Evolutionary conservation across 495 filamentous ascomycete species (phyloP), one percentile per base, ranked within the genome.

Genomic region (Neurospora sp.): DNA sequence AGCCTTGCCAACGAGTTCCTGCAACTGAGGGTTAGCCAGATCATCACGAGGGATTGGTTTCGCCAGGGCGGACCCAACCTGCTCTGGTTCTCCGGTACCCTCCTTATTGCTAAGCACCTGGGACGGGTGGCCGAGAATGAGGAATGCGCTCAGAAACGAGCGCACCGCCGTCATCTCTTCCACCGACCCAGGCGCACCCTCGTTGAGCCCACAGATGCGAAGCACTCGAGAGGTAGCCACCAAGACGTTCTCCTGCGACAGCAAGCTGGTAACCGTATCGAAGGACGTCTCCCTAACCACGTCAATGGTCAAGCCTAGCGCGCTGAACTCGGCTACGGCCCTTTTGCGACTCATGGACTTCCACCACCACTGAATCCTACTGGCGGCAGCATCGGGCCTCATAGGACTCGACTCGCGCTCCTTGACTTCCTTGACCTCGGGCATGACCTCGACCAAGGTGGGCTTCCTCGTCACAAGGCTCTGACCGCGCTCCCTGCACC

Each of bases 51-150:
- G 83, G 72, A 87, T 85, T 60, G 86, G 86, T 70, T 82, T 77
- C 71, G 81, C 80, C 77, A 78, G 77, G 76, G 81, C 79, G 72
- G 81, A 76, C 72, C 83, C 83, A 79, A 86, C 85, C 84, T 96
- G 91, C 83, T 97, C 95, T 83, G 93, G 91, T 70, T 87, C 83
- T 71, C 80, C 80, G 76, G 90, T 90, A 16, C 92, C 92, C 75
- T 94, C 90, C 73, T 93, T 93, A 77, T 88, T 91, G 82, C 91
- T 96, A 69, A 99, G 83, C 69, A 98, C 94, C 76, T 96, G 91
- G n/a, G 90, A 86, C 1, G 96, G 94, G 83, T 99, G 96, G 1
- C 94, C 95, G 14, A 97, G 87, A 72, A 99, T 97, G 23, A 99
- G 85, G 83, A 93, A 98, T 49, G 93, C 93, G 80, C 93, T 97